These are phyloP conservation scores for Silybum marianum DNA, from an alignment of 129 eudicot species.

Conservation along the genomic window DNA sequence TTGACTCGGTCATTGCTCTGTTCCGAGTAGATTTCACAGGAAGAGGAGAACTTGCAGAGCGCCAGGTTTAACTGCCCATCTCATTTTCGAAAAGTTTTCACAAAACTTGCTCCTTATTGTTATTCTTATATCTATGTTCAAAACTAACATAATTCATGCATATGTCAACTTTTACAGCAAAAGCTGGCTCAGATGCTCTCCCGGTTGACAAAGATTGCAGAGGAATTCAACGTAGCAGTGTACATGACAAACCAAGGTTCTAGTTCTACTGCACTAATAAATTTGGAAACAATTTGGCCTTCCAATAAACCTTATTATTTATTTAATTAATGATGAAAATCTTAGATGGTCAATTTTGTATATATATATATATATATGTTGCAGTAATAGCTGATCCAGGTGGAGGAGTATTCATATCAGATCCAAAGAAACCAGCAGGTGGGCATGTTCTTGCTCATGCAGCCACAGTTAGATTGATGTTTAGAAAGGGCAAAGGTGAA, in stretches of 20 bases:
- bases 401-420: slow-evolving; percentile 89
- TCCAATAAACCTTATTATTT: not conserved
- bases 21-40: slow-evolving; percentile 96
- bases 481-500: slow-evolving; percentile 98
- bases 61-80: too few relatives aligned
- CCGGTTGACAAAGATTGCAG: slow-evolving; percentile 86
- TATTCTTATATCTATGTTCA: not conserved
- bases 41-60: slow-evolving; percentile 97
- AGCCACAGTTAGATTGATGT: slow-evolving; percentile 94
- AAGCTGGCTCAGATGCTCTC: slow-evolving; percentile 99
- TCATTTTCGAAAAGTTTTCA: not conserved
- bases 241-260: slow-evolving; percentile 98
- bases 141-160: slow-evolving; percentile 12
- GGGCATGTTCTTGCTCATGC: slow-evolving; percentile 99
- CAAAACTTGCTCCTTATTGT: not conserved
- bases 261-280: slow-evolving; percentile 4
- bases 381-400: slow-evolving; percentile 98
- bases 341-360: not conserved
- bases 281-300: not conserved
- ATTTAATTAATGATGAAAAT: not conserved
- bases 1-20: slow-evolving; percentile 83
- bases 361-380: slow-evolving; percentile 21
- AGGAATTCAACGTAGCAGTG: slow-evolving; percentile 93
- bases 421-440: slow-evolving; percentile 98
- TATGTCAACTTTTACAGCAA: slow-evolving; percentile 55